Evolutionary conservation across 495 filamentous ascomycete species (phyloP).

Genomic region (Daldinia concentrica): DNA sequence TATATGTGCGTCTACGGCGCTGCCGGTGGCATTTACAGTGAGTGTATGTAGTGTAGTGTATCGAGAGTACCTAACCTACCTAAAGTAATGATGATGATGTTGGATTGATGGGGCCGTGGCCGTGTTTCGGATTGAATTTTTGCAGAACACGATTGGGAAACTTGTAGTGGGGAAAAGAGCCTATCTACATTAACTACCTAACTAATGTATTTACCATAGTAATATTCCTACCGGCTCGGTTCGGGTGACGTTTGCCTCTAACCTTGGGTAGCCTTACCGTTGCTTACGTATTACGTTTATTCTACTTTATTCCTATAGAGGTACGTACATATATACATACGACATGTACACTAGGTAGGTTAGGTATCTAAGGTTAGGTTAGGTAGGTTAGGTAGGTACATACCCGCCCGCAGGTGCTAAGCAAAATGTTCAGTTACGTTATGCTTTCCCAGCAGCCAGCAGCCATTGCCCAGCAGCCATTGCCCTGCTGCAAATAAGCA

Average conservation of each 20-base stretch:
- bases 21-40: constrained; percentile 8
- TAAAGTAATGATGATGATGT: neutral
- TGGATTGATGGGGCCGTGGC: neutral
- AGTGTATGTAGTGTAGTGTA: neutral
- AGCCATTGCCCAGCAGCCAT: neutral
- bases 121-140: constrained; percentile 36
- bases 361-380: neutral
- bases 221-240: neutral
- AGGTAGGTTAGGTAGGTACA: neutral
- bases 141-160: neutral
- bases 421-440: neutral
- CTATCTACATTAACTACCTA: too few relatives aligned
- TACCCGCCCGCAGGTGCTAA: constrained; percentile 1
- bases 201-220: too few relatives aligned
- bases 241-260: neutral
- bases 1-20: constrained; percentile 32
- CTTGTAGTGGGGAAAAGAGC: neutral
- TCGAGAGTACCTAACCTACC: too few relatives aligned
- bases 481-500: constrained; percentile 13
- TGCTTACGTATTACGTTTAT: too few relatives aligned
- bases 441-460: neutral
- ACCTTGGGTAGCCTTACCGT: too few relatives aligned
- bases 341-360: too few relatives aligned
- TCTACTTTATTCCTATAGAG: too few relatives aligned
- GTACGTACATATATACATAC: too few relatives aligned